Evolutionary conservation across 371 early-diverging fungal genomes (phyloP).

Genomic region (Circinella umbellata): DNA sequence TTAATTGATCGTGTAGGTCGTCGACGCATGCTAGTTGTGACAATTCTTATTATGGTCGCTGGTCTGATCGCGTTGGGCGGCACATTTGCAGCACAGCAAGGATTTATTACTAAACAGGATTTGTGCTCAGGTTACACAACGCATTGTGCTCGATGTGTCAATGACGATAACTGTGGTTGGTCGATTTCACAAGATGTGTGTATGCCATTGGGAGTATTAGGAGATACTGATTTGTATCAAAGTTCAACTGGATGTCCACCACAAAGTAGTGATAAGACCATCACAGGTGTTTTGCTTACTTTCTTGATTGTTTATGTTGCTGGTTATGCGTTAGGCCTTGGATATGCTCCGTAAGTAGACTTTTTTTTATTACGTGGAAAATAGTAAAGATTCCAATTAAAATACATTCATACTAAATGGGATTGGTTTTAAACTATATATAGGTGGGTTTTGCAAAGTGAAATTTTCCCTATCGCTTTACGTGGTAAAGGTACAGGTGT

Average conservation of each 20-base stretch:
- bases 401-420: background rate
- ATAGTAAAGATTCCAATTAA: too few relatives aligned
- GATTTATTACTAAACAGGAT: constrained; percentile 54
- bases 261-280: constrained; percentile 27
- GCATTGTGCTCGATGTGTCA: constrained; percentile 68
- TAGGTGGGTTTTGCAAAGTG: constrained; percentile 64
- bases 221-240: constrained; percentile 32
- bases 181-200: constrained; percentile 35
- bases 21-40: constrained; percentile 62
- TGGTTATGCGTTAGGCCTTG: constrained; percentile 68
- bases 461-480: constrained; percentile 62
- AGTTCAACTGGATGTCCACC: constrained; percentile 43
- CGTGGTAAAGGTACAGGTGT: constrained; percentile 69
- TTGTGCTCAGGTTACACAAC: constrained; percentile 54
- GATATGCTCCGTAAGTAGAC: constrained; percentile 60
- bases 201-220: constrained; percentile 17
- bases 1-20: constrained; percentile 66
- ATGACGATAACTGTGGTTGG: constrained; percentile 66
- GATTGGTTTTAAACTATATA: background rate
- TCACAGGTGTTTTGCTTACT: constrained; percentile 35
- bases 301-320: constrained; percentile 64
- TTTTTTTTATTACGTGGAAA: background rate
- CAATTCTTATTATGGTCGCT: constrained; percentile 59
- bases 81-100: constrained; percentile 62
- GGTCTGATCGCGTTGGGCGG: constrained; percentile 63